Evolutionary conservation across 2,329 filamentous ascomycete species (phyloP), one percentile per base, ranked within the genome.

Genomic region (Botryosphaeria dothidea): DNA sequence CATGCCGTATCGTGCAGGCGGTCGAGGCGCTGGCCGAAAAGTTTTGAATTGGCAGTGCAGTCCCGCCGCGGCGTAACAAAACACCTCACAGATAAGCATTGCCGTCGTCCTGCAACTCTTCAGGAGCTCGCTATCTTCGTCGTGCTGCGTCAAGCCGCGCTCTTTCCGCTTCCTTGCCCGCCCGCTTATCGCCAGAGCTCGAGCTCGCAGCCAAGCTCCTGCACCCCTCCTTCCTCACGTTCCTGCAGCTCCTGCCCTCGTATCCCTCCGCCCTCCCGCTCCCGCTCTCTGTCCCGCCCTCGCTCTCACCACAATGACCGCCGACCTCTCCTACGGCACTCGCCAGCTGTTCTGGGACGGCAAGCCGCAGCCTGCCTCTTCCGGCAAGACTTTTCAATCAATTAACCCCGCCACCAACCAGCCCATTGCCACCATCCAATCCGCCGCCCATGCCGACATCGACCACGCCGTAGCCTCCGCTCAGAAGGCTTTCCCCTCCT

Each of bases 291-390:
- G 19, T 8, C 36, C 54, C 31, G 64, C 19, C 21, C 48, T 7
- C 41, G 36, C 51, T 34, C 31, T 43, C 56, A 52, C 45, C 48
- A 65, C 21, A 29, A 62, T 58, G 54, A 60, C 66, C n/a, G n/a
- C n/a, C 64, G 66, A 56, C 67, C 76, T 75, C 71, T 70, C 81
- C 74, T 83, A 85, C 70, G 71, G 83, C 52, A 74, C 81, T 48
- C 85, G 87, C 68, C 85, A 90, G 74, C 88, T 92, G 68, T 95
- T 90, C 79, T 92, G 92, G 81, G 85, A 88, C 69, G 92, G 92
- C 76, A 84, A 85, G 74, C 79, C 84, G 49, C 91, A 92, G 72
- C 79, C 83, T 27, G 84, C 87, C 56, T 83, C 81, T 41, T 86
- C 87, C 9, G 80, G 83, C 46, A 82, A 83, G 66, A 88, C 88